phyloP scores from a whole-genome alignment of 2,329 filamentous ascomycete genomes.

The Aureobasidium lini region DNA sequence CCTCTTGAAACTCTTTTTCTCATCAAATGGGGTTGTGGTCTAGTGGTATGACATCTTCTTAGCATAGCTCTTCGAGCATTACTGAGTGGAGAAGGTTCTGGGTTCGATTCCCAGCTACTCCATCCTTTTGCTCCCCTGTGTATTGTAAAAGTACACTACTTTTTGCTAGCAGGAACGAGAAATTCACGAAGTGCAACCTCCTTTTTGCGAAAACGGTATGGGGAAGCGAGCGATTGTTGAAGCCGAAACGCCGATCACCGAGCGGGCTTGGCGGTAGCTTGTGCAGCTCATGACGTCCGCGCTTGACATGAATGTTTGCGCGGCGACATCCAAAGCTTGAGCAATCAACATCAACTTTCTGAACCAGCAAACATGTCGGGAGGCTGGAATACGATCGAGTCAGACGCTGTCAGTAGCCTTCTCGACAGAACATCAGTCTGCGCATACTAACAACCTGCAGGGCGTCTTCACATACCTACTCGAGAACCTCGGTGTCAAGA shows the following conservation, averaged over 20 bases:
- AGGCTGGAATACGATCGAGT: constrained; percentile 97
- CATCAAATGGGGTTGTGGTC: constrained; percentile 9
- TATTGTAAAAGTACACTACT: background rate
- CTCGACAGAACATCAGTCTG: background rate
- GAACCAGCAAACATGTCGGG: constrained; percentile 35
- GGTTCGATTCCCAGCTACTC: constrained; percentile 12
- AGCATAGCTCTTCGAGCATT: constrained; percentile 4
- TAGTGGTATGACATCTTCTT: constrained; percentile 13
- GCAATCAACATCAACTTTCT: background rate
- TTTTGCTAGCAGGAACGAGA: background rate
- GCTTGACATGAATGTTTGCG: constrained; percentile 10
- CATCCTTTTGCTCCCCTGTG: background rate
- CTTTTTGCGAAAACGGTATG: background rate
- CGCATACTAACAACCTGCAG: constrained; percentile 34
- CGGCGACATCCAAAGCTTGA: background rate
- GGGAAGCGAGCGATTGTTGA: background rate
- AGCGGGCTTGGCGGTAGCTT: background rate
- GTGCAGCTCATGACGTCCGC: background rate
- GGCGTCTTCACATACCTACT: constrained; percentile 97
- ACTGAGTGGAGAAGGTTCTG: constrained; percentile 12
- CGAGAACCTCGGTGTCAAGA: constrained; percentile 82
- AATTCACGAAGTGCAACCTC: background rate
- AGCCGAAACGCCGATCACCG: constrained; percentile 4
- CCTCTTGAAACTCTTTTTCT: background rate
- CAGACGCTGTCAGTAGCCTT: constrained; percentile 66